Conservation (phyloP, 106 monocot species). For the Platanthera guangdongensis region DNA sequence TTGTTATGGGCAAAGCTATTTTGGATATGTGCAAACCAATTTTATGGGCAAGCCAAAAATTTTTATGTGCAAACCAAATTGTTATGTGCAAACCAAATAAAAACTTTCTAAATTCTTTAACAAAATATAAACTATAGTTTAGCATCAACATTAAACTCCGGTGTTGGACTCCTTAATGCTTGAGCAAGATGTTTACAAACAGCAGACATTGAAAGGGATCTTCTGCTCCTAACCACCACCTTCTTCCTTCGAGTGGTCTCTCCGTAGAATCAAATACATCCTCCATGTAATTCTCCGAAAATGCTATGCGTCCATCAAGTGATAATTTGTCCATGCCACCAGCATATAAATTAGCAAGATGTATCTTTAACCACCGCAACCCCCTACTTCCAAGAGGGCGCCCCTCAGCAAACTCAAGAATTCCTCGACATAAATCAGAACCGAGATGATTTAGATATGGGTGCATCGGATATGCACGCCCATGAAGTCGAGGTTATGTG, state of each 20-base stretch:
- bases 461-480: constrained; percentile 98
- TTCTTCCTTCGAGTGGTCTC: constrained; percentile 74
- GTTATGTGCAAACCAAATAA: too few relatives aligned
- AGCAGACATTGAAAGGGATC: constrained; percentile 92
- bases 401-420: constrained; percentile 80
- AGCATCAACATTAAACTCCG: too few relatives aligned
- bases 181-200: constrained; percentile 83
- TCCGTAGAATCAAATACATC: constrained; percentile 89
- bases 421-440: constrained; percentile 78
- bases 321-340: constrained; percentile 82
- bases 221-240: constrained; percentile 87
- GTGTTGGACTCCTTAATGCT: constrained; percentile 69
- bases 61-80: too few relatives aligned
- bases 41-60: too few relatives aligned
- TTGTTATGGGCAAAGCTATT: too few relatives aligned
- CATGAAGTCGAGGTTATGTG: constrained; percentile 84
- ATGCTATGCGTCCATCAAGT: constrained; percentile 67
- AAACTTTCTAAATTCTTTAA: too few relatives aligned
- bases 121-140: too few relatives aligned
- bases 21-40: too few relatives aligned
- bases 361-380: constrained; percentile 81
- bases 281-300: constrained; percentile 67
- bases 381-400: constrained; percentile 64
- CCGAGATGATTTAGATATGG: constrained; percentile 89
- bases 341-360: constrained; percentile 85